Percentiles rank a stretch among this genome's conserved stretches.
These are phyloP conservation scores for Glycine latifolia DNA, from an alignment of 306 rosid genomes.

Conservation along the genomic window DNA sequence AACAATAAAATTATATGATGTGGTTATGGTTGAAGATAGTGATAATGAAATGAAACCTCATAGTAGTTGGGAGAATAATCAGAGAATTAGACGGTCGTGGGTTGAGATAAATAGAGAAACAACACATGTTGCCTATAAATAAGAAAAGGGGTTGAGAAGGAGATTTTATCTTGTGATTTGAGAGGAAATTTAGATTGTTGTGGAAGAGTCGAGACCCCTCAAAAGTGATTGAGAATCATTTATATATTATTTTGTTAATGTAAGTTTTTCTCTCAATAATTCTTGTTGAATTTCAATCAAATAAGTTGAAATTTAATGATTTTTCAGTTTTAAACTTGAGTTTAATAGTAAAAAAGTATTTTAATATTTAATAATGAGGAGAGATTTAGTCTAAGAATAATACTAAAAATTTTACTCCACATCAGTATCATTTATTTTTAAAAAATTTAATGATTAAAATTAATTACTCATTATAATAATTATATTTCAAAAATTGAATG, in stretches of 20 bases:
- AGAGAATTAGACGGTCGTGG: background rate
- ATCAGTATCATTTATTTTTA: no score
- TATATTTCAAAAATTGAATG: no score
- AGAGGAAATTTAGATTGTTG: background rate
- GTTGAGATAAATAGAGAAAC: background rate
- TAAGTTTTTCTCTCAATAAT: no score
- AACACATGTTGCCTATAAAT: background rate
- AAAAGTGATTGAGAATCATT: background rate
- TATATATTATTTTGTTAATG: background rate
- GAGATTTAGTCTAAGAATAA: no score
- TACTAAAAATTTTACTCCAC: no score
- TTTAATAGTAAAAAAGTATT: background rate
- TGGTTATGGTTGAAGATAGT: background rate
- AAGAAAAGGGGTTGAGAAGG: background rate
- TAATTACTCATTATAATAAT: no score
- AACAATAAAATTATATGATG: background rate
- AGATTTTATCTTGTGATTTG: background rate
- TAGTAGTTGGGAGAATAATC: background rate
- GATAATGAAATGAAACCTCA: background rate
- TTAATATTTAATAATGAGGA: no score
- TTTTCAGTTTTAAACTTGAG: background rate
- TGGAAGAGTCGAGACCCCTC: background rate
- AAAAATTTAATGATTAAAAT: no score
- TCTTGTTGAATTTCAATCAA: background rate
- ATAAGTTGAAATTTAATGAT: background rate